Evolutionary conservation across 2,329 filamentous ascomycete genomes (phyloP), one percentile per base, ranked within the genome.

Genomic region (Sarocladium brachiariae): DNA sequence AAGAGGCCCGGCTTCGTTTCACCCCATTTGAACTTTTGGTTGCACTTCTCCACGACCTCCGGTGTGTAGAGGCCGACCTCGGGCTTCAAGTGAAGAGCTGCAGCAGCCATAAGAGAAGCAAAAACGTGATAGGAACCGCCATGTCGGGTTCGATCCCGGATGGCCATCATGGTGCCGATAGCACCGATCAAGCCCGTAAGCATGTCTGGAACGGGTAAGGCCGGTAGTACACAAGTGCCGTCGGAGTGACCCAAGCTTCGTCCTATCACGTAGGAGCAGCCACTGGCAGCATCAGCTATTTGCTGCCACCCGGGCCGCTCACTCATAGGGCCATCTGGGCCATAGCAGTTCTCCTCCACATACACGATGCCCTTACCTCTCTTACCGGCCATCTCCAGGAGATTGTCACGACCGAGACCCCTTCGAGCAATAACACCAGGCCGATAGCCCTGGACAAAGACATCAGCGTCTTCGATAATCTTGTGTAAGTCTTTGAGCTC

Each of bases 301-400:
- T 84, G 81, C 59, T 84, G 83, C 81, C 82, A 86, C 8, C 83
- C 83, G 2, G 80, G 76, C 8, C 82, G 70, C 24, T 69, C 67
- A 1, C 76, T 73, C 77, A 81, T 86, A 52, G 80, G 76, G 63
- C 73, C 56, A 71, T 61, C 43, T 60, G 63, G 7, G 0, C 84
- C 84, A 55, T 86, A 86, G 59, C 83, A 86, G 60, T 86, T 80
- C 62, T 86, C 81, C 11, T 76, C 73, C 2, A 85, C 77, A 57
- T 84, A 83, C 13, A 86, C 71, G 19, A 83, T 75, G n/a, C 81
- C 81, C 56, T 72, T 77, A 2, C 74, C 72, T 14, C 80, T 72
- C 47, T 70, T 62, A 53, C 72, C 66, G 11, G 72, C 74, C 37
- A 80, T 61, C 8, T 71, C 62, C 2, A 73, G 64, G 70, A 59